These are phyloP conservation scores for Tritrichomonas musculus DNA, from an alignment of 208 protist genomes.

Conservation along the genomic window DNA sequence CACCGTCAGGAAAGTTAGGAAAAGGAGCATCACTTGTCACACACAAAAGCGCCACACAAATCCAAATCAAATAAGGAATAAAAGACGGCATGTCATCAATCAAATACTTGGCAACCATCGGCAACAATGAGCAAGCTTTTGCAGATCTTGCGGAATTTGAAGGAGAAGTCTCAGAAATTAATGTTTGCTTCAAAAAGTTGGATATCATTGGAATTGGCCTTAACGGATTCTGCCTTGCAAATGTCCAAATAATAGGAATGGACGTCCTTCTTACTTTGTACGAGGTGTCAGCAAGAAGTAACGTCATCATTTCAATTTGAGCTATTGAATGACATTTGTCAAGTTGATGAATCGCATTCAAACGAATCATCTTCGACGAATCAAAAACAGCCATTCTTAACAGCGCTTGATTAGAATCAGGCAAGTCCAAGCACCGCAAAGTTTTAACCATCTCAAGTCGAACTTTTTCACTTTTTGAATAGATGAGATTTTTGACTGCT, in stretches of 20 bases:
- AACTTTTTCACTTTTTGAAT: not conserved
- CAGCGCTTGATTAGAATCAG: not conserved
- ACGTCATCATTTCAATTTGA: not conserved
- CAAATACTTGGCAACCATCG: not conserved
- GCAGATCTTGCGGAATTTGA: not conserved
- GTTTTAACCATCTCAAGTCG: not conserved
- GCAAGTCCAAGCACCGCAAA: not conserved
- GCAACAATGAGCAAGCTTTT: not conserved
- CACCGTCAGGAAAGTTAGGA: not conserved
- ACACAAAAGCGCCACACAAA: not conserved
- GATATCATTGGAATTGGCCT: not conserved
- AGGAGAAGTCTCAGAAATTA: not conserved
- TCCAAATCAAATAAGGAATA: not conserved
- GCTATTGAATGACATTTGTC: not conserved
- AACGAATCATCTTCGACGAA: not conserved
- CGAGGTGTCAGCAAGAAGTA: not conserved
- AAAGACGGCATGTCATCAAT: not conserved
- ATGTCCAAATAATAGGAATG: not conserved
- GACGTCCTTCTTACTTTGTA: not conserved
- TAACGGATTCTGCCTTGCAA: not conserved
- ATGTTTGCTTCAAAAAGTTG: not conserved
- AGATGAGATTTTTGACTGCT: not conserved
- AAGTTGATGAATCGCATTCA: not conserved
- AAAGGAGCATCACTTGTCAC: not conserved
- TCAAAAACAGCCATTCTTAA: not conserved